Evolutionary conservation across 2,329 filamentous ascomycete genomes (phyloP), one percentile per base, ranked within the genome.

Genomic region (Arachnomyces sp.): DNA sequence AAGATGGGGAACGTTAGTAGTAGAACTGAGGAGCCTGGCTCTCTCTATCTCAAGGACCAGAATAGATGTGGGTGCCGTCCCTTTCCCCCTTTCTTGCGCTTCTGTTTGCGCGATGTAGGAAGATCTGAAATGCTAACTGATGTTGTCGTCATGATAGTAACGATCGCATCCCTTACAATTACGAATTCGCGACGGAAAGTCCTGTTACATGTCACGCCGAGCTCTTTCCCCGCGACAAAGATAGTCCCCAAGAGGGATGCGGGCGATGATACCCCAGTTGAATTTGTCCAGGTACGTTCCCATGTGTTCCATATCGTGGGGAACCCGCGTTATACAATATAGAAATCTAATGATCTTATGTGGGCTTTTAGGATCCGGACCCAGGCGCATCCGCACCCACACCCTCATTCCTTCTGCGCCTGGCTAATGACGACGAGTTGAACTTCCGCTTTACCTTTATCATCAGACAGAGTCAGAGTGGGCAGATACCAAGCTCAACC

Each of bases 1-100:
- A 76, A 67, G 63, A 98, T 98, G 92, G 92, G 92, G 60, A 88
- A 84, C 71, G 82, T 95, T 66, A 82, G 80, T 64, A 95, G 89
- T 73, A 84, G 81, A 66, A 80, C 82, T 56, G 89, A 94, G 55
- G 89, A 95, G 47, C 58, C 60, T 57, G 85, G 80, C 61, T 75
- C 79, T 53, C 71, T 96, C 61, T 93, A 84, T 63, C 73, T 96
- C 60, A 84, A 85, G 69, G 92, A 98, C 62, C 92, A 95, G 73
- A 86, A 78, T 62, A 81, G 88, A 75, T 80, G 92, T 96, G 75
- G 61, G 83, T 70, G 55, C 43, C 45, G 45, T 40, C 45, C 44
- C 36, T 16, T 13, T 34, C 31, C 14, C 28, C 28, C 28, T 39
- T 21, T 15, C 38, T 36, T 32, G n/a, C 18, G 21, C 29, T 21